Evolutionary conservation across 371 early-diverging fungal species (phyloP).

Genomic region (Rhizopus delemar): DNA sequence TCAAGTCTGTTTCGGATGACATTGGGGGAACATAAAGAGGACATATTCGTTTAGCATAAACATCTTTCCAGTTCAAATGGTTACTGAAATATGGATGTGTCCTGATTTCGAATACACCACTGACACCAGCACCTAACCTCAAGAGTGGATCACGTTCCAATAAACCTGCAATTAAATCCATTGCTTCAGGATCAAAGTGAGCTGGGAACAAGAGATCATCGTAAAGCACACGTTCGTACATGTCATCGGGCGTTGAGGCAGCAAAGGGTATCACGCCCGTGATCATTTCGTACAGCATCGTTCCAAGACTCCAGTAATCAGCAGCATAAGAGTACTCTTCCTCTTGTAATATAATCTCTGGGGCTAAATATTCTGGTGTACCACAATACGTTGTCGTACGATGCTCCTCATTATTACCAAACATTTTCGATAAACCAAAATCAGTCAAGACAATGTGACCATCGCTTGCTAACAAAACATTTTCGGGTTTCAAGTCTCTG

Average conservation of each 20-base stretch:
- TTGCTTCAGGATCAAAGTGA: conserved; percentile 52
- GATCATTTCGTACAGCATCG: conserved; percentile 85
- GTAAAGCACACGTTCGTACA: conserved; percentile 77
- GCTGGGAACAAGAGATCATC: conserved; percentile 71
- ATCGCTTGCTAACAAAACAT: conserved; percentile 62
- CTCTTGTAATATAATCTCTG: conserved; percentile 81
- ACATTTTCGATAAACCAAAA: conserved; percentile 73
- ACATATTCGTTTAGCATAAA: conserved; percentile 64
- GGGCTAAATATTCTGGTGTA: conserved; percentile 89
- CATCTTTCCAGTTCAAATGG: conserved; percentile 71
- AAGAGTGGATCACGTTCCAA: conserved; percentile 65
- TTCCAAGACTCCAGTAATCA: conserved; percentile 98
- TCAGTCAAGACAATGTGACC: conserved; percentile 78
- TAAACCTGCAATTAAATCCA: conserved; percentile 58
- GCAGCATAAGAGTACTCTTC: conserved; percentile 83
- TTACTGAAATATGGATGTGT: conserved; percentile 66
- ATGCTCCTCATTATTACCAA: conserved; percentile 49
- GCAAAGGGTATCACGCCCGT: conserved; percentile 75
- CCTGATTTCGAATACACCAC: conserved; percentile 65
- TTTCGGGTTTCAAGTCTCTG: conserved; percentile 71
- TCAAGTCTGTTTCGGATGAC: conserved; percentile 52
- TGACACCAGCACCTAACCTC: conserved; percentile 60
- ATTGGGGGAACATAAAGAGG: conserved; percentile 60
- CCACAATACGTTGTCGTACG: conserved; percentile 91
- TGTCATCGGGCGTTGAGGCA: conserved; percentile 66